These are phyloP conservation scores for Aspergillus pseudoterreus DNA, from an alignment of 2,329 filamentous ascomycete genomes.

Conservation along the genomic window DNA sequence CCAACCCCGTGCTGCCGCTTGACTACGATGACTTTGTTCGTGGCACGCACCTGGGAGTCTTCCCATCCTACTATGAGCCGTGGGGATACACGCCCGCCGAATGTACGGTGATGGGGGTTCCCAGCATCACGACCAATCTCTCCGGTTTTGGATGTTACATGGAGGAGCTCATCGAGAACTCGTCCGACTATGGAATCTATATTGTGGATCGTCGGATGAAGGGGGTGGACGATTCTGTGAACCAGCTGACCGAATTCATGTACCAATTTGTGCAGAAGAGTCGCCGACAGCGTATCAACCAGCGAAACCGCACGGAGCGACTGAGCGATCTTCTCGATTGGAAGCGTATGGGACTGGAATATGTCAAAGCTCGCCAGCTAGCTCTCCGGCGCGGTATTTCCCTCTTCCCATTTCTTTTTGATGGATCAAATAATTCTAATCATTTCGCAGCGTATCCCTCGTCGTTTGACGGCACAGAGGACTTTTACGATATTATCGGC, in stretches of 20 bases:
- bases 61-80: conserved; percentile 97
- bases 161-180: conserved; percentile 98
- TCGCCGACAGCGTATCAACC: conserved; percentile 95
- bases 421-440: too few species aligned
- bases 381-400: conserved; percentile 67
- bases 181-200: conserved; percentile 96
- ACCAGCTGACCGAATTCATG: conserved; percentile 90
- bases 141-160: conserved; percentile 99
- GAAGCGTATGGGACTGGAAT: conserved; percentile 99
- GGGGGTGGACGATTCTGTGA: conserved; percentile 95
- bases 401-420: not conserved
- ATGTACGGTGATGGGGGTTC: conserved; percentile 98
- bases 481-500: conserved; percentile 86
- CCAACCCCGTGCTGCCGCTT: conserved; percentile 89
- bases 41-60: conserved; percentile 91
- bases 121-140: conserved; percentile 95
- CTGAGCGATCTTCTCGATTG: conserved; percentile 93
- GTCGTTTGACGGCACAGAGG: conserved; percentile 72
- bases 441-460: conserved; percentile 67
- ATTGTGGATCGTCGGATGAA: conserved; percentile 95
- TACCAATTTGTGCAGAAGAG: conserved; percentile 92
- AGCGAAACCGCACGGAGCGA: conserved; percentile 92
- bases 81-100: conserved; percentile 99
- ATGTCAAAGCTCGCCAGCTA: conserved; percentile 93
- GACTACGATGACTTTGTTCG: conserved; percentile 99